These are phyloP conservation scores for Penicillium olsonii DNA, from an alignment of 2,329 filamentous ascomycete species.

Conservation along the genomic window DNA sequence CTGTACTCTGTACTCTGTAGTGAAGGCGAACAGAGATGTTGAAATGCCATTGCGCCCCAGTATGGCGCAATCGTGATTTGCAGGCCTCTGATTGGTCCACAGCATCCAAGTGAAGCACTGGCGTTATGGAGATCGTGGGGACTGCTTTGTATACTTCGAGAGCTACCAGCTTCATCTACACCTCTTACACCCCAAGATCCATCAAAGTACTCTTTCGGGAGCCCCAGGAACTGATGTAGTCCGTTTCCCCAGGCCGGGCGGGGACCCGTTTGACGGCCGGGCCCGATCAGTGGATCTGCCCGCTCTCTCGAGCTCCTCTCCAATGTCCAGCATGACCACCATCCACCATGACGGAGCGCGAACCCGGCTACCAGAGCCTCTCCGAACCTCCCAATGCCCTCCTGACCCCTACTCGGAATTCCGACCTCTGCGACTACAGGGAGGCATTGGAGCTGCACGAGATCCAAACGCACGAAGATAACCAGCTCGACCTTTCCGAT, in stretches of 20 bases:
- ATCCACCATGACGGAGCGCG: constrained; percentile 10
- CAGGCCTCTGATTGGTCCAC: constrained; percentile 12
- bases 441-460: constrained; percentile 33
- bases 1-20: too few species aligned
- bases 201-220: too few species aligned
- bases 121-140: not conserved
- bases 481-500: constrained; percentile 25
- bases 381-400: constrained; percentile 8
- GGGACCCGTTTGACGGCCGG: constrained; percentile 2
- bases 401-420: too few species aligned
- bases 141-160: not conserved
- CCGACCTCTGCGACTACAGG: constrained; percentile 6
- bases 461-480: constrained; percentile 32
- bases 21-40: too few species aligned
- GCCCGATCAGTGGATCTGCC: constrained; percentile 15
- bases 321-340: not conserved
- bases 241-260: constrained; percentile 3
- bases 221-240: too few species aligned
- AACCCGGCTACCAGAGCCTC: too few species aligned
- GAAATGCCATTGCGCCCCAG: constrained; percentile 6
- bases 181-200: too few species aligned
- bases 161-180: too few species aligned
- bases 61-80: constrained; percentile 21
- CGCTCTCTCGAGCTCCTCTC: not conserved
- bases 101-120: not conserved